Evolutionary conservation across 2,329 filamentous ascomycete genomes (phyloP), one percentile per base, ranked within the genome.

Genomic region (Penicillium verrucosum): DNA sequence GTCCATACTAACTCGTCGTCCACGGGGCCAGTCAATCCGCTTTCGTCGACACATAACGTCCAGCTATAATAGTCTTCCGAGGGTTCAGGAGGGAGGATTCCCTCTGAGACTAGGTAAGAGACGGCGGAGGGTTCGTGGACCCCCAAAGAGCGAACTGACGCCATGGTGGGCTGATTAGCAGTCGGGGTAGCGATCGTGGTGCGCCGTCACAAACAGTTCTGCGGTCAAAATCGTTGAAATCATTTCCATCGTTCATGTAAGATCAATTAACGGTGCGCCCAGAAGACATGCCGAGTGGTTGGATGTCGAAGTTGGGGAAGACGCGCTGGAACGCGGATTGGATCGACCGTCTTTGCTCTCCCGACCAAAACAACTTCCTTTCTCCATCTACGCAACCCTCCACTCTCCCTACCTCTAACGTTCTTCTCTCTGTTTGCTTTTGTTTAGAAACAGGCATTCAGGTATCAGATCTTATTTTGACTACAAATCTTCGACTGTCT

Each of bases 101-200:
- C 83, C 75, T 97, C 92, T 65, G 87, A 82, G 65, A 96, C 83
- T 62, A 96, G 86, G 78, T 94, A 91, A 60, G 85, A 85, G 62
- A 97, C 81, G 62, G 89, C 92, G 59, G 89, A 85, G 59, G 95
- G 92, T 77, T 89, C 87, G 79, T 97, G 93, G 70, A 96, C 82
- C 74, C 94, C 94, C 69, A 97, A 84, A 63, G 93, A 97, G 75
- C 86, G 89, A 77, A 97, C 85, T 71, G 89, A 87, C 66, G 93
- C 93, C 95, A 99, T 99, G 68, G 66, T 75, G 64, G 62, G 60
- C 37, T 61, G 64, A 59, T 60, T 64, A 61, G 57, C 32, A 63
- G 64, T 52, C 56, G 57, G 53, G 54, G 55, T 60, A 61, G 60
- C 53, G 46, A 57, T 60, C 53, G 58, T 60, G 60, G 37, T 56